Percentiles rank a stretch among this genome's conserved stretches.
Conservation (phyloP, 2,329 filamentous ascomycete genomes). For the Hypoxylon sp. region DNA sequence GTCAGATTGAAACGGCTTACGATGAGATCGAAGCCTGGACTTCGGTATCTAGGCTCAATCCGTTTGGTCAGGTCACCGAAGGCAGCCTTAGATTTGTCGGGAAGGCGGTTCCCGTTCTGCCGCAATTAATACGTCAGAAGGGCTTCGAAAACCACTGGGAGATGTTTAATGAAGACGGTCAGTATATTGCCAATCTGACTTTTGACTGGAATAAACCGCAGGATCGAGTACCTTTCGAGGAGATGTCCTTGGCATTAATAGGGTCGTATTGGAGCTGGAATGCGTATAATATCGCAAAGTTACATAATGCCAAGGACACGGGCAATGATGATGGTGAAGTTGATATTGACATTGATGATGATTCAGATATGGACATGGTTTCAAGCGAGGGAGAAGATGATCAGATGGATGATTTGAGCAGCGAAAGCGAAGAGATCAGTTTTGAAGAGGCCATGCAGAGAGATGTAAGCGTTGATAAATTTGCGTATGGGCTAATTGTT, state of each 20-base stretch:
- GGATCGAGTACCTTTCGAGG: background rate
- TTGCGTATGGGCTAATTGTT: conserved; percentile 6
- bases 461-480: conserved; percentile 1
- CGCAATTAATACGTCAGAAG: background rate
- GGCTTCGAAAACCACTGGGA: conserved; percentile 12
- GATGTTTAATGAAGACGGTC: background rate
- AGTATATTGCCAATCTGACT: conserved; percentile 11
- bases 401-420: conserved; percentile 8
- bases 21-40: background rate
- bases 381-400: conserved; percentile 13
- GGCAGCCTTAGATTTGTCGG: background rate
- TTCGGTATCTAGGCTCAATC: background rate
- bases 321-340: background rate
- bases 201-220: conserved; percentile 8
- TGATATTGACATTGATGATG: background rate
- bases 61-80: conserved; percentile 8
- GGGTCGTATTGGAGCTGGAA: conserved; percentile 12
- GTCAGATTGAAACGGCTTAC: background rate
- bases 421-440: conserved; percentile 10
- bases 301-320: background rate
- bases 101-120: background rate
- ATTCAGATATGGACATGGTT: conserved; percentile 4
- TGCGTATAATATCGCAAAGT: conserved; percentile 3
- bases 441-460: conserved; percentile 1
- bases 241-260: conserved; percentile 9